A percentile compares a stretch with the other conserved stretches of the same genome.
phyloP scores from a whole-genome alignment of 2,329 filamentous ascomycete genomes.

The Corinectria fuckeliana region DNA sequence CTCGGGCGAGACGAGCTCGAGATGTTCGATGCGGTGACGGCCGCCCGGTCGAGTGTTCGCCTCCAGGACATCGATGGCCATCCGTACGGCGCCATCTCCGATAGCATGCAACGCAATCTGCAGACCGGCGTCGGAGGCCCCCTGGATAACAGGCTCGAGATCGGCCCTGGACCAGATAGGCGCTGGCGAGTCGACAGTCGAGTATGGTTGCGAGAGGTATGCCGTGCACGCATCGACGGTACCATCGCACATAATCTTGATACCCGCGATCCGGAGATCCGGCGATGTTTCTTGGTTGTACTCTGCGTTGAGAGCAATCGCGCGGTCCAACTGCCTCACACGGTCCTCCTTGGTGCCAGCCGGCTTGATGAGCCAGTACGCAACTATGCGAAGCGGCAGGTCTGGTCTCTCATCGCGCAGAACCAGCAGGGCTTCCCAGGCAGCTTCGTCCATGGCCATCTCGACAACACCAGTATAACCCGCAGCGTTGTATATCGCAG shows the following conservation, averaged over 20 bases:
- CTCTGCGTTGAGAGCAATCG: slow-evolving; percentile 46
- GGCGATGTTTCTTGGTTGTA: slow-evolving; percentile 34
- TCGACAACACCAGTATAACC: slow-evolving; percentile 54
- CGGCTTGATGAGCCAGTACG: slow-evolving; percentile 53
- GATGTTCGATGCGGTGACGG: slow-evolving; percentile 66
- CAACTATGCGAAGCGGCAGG: slow-evolving; percentile 51
- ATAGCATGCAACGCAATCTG: slow-evolving; percentile 70
- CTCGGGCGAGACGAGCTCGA: slow-evolving; percentile 60
- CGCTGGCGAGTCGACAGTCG: slow-evolving; percentile 47
- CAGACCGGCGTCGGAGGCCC: slow-evolving; percentile 56
- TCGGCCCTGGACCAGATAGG: slow-evolving; percentile 60
- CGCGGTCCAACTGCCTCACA: slow-evolving; percentile 49
- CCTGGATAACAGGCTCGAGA: slow-evolving; percentile 58
- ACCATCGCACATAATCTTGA: slow-evolving; percentile 19
- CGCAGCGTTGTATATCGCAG: slow-evolving; percentile 47
- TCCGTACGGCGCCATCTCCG: slow-evolving; percentile 61
- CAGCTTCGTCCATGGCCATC: slow-evolving; percentile 60
- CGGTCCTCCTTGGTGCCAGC: slow-evolving; percentile 43
- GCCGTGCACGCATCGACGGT: slow-evolving; percentile 18
- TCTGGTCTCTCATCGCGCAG: slow-evolving; percentile 38
- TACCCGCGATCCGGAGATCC: slow-evolving; percentile 30
- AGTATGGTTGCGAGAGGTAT: slow-evolving; percentile 11
- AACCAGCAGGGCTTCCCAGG: slow-evolving; percentile 50
- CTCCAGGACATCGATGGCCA: slow-evolving; percentile 59
- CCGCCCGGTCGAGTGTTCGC: slow-evolving; percentile 46